Evolutionary conservation across 805 yeast genomes (phyloP).

Genomic region (Metschnikowia corniflorae): DNA sequence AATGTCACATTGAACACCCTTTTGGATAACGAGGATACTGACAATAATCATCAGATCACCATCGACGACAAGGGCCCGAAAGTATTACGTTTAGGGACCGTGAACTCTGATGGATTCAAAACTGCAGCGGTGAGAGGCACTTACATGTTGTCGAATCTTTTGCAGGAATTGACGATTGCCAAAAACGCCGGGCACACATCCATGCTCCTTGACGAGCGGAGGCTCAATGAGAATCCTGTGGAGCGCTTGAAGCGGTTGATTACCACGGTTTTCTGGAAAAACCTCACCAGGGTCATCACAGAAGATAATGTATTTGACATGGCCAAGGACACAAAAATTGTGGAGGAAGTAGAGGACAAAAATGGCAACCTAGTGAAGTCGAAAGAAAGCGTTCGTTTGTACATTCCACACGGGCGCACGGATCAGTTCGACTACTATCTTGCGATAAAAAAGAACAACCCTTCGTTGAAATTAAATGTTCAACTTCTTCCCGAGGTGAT

Average conservation of each 20-base stretch:
- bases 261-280: slow-evolving; percentile 74
- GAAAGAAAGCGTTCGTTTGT: slow-evolving; percentile 67
- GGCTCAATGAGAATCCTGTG: slow-evolving; percentile 87
- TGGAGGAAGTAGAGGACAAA: slow-evolving; percentile 41
- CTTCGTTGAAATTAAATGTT: slow-evolving; percentile 62
- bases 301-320: slow-evolving; percentile 58
- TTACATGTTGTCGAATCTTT: slow-evolving; percentile 78
- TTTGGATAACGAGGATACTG: slow-evolving; percentile 78
- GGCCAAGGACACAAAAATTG: slow-evolving; percentile 76
- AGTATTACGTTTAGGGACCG: slow-evolving; percentile 76
- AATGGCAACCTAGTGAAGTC: slow-evolving; percentile 31
- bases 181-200: slow-evolving; percentile 73
- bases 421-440: slow-evolving; percentile 72
- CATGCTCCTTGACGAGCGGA: slow-evolving; percentile 75
- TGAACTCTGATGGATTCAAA: slow-evolving; percentile 76
- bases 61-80: slow-evolving; percentile 84
- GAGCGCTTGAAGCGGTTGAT: slow-evolving; percentile 70
- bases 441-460: slow-evolving; percentile 50
- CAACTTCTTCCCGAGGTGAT: slow-evolving; percentile 71
- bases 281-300: slow-evolving; percentile 68
- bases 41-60: slow-evolving; percentile 77
- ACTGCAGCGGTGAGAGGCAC: slow-evolving; percentile 79
- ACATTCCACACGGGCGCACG: slow-evolving; percentile 63
- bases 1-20: slow-evolving; percentile 68
- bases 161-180: slow-evolving; percentile 88